Percentiles rank a stretch among this genome's conserved stretches.
These are phyloP conservation scores for Pichia thaimueangensis DNA, from an alignment of 805 yeast species.

Conservation along the genomic window DNA sequence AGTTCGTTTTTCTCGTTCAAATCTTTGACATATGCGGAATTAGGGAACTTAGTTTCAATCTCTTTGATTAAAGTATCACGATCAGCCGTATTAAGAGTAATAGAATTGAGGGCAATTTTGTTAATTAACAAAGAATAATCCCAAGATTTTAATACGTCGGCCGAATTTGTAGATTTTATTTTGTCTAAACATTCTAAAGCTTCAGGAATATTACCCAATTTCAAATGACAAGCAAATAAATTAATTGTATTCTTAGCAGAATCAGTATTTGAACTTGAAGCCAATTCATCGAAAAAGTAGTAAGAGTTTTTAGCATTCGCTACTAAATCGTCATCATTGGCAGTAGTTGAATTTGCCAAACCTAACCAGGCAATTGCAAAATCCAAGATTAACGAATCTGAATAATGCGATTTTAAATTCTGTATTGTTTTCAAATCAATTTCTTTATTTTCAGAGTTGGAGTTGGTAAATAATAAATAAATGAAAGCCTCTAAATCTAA, in stretches of 20 bases:
- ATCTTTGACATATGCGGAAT: conserved; percentile 46
- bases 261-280: conserved; percentile 47
- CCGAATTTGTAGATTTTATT: conserved; percentile 7
- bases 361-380: conserved; percentile 67
- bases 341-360: conserved; percentile 31
- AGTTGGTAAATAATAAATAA: conserved; percentile 35
- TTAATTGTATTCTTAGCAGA: conserved; percentile 45
- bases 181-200: conserved; percentile 58
- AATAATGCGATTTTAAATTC: conserved; percentile 42
- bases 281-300: conserved; percentile 76
- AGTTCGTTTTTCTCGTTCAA: conserved; percentile 51
- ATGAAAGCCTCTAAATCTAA: conserved; percentile 31
- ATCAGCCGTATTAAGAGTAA: conserved; percentile 36
- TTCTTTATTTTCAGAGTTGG: conserved; percentile 34
- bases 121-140: conserved; percentile 52
- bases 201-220: conserved; percentile 75
- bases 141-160: conserved; percentile 17
- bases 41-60: conserved; percentile 43
- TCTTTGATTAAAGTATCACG: conserved; percentile 23
- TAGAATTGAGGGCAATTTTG: conserved; percentile 54
- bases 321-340: conserved; percentile 11
- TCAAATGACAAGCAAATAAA: conserved; percentile 69
- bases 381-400: conserved; percentile 73
- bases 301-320: conserved; percentile 42
- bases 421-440: neutral